Percentiles rank a stretch among this genome's conserved stretches.
Evolutionary conservation across 129 eudicot genomes (phyloP).

Genomic region (Flaveria sonorensis): DNA sequence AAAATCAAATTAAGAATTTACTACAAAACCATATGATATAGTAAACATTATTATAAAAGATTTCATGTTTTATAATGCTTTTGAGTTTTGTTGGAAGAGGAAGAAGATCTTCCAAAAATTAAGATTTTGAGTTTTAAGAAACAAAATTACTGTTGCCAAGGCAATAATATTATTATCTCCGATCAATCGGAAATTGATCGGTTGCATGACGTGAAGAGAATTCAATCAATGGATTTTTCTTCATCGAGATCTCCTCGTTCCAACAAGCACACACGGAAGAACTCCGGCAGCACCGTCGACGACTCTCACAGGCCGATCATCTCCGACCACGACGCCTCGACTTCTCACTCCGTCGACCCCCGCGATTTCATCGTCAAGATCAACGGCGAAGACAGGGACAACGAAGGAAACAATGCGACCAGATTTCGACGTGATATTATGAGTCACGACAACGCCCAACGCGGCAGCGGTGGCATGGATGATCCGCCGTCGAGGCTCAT

Average conservation of each 20-base stretch:
- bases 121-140: background rate
- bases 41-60: background rate
- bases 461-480: conserved; percentile 29
- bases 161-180: background rate
- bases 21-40: background rate
- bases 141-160: background rate
- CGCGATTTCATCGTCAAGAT: conserved; percentile 37
- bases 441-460: background rate
- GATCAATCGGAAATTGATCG: background rate
- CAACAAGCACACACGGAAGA: conserved; percentile 13
- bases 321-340: conserved; percentile 30
- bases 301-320: background rate
- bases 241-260: background rate
- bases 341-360: conserved; percentile 13
- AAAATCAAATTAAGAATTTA: background rate
- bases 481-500: conserved; percentile 67
- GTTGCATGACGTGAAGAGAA: conserved; percentile 2
- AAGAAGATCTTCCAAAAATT: background rate
- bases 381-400: conserved; percentile 34
- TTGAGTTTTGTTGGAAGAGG: background rate
- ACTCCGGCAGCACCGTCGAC: conserved; percentile 25
- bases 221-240: conserved; percentile 6
- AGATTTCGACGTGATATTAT: background rate
- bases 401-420: conserved; percentile 8
- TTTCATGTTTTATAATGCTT: background rate